A percentile compares a stretch with the other conserved stretches of the same genome.
Evolutionary conservation across 140 eudicot genomes (phyloP).

Genomic region (Ambrosia hybrid): DNA sequence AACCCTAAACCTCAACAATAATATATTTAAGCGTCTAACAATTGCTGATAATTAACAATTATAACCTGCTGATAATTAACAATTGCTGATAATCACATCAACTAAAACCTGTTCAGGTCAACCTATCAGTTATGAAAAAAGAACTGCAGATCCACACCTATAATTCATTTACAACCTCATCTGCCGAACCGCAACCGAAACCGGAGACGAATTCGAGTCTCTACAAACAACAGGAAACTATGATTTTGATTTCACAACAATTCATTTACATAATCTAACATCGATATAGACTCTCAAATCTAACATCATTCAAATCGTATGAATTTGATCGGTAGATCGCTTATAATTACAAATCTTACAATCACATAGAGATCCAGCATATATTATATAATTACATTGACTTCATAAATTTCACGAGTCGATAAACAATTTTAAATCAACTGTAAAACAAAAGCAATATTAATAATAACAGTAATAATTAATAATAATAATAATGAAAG

Average conservation of each 20-base stretch:
- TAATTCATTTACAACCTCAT: background rate
- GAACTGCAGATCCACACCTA: slow-evolving; percentile 5
- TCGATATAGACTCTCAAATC: background rate
- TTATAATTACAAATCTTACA: background rate
- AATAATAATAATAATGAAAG: background rate
- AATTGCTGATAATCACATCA: background rate
- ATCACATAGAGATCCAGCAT: slow-evolving; percentile 16
- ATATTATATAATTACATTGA: background rate
- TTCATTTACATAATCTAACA: background rate
- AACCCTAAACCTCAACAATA: background rate
- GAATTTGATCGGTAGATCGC: background rate
- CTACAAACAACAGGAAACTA: too few relatives aligned
- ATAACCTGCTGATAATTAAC: background rate
- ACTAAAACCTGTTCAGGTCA: background rate
- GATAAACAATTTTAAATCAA: background rate
- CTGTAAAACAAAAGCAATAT: background rate
- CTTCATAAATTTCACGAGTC: slow-evolving; percentile 10
- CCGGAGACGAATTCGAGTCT: too few relatives aligned
- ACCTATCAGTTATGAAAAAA: background rate
- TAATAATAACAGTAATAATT: background rate
- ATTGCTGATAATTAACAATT: background rate
- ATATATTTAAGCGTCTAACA: background rate
- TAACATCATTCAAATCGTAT: background rate
- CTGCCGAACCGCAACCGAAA: background rate
- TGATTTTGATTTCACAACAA: background rate